Evolutionary conservation across 768 basidiomycete species (phyloP).

Genomic region (Boletus tylopilopsis): DNA sequence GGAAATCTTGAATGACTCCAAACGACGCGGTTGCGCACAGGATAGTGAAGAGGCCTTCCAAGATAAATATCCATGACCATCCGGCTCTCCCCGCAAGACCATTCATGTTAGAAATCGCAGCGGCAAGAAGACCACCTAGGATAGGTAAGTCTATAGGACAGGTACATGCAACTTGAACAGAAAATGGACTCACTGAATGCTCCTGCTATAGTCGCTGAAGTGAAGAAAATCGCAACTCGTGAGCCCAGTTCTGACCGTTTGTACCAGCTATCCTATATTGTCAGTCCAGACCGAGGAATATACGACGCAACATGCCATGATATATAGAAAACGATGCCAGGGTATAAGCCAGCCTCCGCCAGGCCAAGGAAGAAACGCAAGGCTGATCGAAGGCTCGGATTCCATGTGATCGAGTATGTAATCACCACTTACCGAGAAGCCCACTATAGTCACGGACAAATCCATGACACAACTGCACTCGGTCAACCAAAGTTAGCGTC

Average conservation of each 20-base stretch:
- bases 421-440: constrained; percentile 54
- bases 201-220: constrained; percentile 74
- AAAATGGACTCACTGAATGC: constrained; percentile 54
- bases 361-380: constrained; percentile 58
- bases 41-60: constrained; percentile 71
- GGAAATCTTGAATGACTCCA: constrained; percentile 77
- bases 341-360: constrained; percentile 50
- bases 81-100: constrained; percentile 60
- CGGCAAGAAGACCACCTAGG: constrained; percentile 60
- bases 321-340: constrained; percentile 57
- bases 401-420: background rate
- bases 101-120: constrained; percentile 67
- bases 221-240: constrained; percentile 73
- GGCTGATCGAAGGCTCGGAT: constrained; percentile 31
- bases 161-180: background rate
- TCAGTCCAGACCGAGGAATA: background rate
- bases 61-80: constrained; percentile 73
- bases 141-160: background rate
- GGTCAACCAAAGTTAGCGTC: background rate
- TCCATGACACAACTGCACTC: constrained; percentile 56
- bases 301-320: constrained; percentile 40
- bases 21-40: constrained; percentile 55
- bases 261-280: constrained; percentile 57
- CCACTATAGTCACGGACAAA: constrained; percentile 57
- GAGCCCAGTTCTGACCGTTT: constrained; percentile 70